These are phyloP conservation scores for Draba incana DNA, from an alignment of 345 rosid genomes.

Conservation along the genomic window DNA sequence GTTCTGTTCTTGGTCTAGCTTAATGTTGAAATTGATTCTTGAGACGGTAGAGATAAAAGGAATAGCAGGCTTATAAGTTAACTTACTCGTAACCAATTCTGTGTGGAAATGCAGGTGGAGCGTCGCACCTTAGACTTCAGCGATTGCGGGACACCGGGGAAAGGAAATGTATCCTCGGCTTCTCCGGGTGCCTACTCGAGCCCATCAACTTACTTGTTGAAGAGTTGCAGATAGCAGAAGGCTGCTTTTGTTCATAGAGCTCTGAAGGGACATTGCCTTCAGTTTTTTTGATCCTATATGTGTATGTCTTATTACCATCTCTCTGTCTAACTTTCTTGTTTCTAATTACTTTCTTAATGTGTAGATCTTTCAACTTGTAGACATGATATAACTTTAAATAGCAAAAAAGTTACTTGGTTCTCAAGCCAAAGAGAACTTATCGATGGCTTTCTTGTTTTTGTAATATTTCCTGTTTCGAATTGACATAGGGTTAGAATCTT, in stretches of 20 bases:
- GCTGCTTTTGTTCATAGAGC: constrained; percentile 30
- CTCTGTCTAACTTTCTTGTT: background rate
- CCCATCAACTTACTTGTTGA: constrained; percentile 78
- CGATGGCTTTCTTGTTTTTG: too few species aligned
- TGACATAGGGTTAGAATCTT: too few species aligned
- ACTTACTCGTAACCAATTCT: constrained; percentile 15
- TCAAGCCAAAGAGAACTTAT: background rate
- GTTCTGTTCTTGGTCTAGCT: constrained; percentile 22
- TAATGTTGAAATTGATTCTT: constrained; percentile 5
- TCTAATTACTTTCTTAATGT: constrained; percentile 2
- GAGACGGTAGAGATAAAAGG: constrained; percentile 13
- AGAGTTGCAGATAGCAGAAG: constrained; percentile 73
- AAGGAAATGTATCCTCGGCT: constrained; percentile 53
- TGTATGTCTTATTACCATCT: constrained; percentile 22
- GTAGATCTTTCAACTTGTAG: constrained; percentile 37
- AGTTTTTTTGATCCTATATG: constrained; percentile 26
- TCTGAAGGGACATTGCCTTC: constrained; percentile 29
- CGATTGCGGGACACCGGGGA: constrained; percentile 87
- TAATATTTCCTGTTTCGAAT: too few species aligned
- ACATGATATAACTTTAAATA: constrained; percentile 27
- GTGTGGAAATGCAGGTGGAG: constrained; percentile 64
- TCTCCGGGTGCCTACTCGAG: constrained; percentile 60
- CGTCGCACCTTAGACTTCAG: constrained; percentile 88
- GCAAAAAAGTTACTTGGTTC: constrained; percentile 10
- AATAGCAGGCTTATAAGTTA: constrained; percentile 1